Evolutionary conservation across 331 rosid genomes (phyloP), one percentile per base, ranked within the genome.

Genomic region (Rosa hybrid): DNA sequence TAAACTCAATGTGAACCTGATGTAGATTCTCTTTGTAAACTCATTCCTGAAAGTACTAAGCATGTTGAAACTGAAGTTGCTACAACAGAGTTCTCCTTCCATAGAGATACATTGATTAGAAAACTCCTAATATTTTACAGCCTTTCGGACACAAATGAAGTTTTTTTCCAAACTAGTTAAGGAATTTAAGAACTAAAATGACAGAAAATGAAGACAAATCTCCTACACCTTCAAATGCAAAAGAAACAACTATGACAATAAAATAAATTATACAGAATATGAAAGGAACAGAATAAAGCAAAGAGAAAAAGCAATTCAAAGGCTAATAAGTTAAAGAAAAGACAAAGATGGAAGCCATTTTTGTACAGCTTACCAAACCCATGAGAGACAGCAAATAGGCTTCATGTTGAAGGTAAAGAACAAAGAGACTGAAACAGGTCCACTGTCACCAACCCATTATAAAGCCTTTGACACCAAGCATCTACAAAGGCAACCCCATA

Each of bases 401-500:
- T 91, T 96, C 82, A 76, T 63, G 77, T 83, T 87, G 83, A 93
- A 96, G 97, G 88, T 74, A 90, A 83, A 84, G 82, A 83, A 81
- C 83, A 77, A 82, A 81, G 85, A 86, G 85, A 87, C 86, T 85
- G 86, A 81, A 88, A 90, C 82, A 88, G 86, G 93, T 83, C 91
- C 92, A 81, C 90, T 82, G 90, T 90, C 90, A 96, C 87, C 94
- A 90, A 89, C 94, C 83, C 96, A 91, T 91, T 76, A 91, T 78
- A 81, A 79, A 91, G 78, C 86, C 98, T 93, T 95, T 49, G 86
- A 91, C 86, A 87, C 84, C 78, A 93, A 89, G 99, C 98, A 89
- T 90, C 77, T 88, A 79, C 79, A 74, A 80, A 84, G 78, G 78
- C 77, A 85, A 84, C 85, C 75, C 81, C 78, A 80, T 78, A 84